Conservation (phyloP, 176 grass and related monocot genomes). For the Zea mays region Zm-B73-REFERENCE-NAM-5.0 NC_050099.1:168284501-168285000, state of each 20-base stretch:
- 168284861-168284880: conserved; percentile 88
- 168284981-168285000: conserved; percentile 84
- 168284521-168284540: conserved; percentile 85
- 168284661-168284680: conserved; percentile 95
- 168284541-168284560: conserved; percentile 77
- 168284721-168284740: conserved; percentile 77
- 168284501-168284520: conserved; percentile 71
- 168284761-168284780: conserved; percentile 83
- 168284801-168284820: conserved; percentile 94
- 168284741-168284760: conserved; percentile 67
- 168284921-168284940: conserved; percentile 79
- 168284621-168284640: conserved; percentile 81
- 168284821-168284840: conserved; percentile 87
- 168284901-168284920: conserved; percentile 82
- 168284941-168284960: conserved; percentile 59
- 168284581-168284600: conserved; percentile 80
- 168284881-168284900: conserved; percentile 66
- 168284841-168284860: conserved; percentile 78
- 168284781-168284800: conserved; percentile 88
- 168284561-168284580: conserved; percentile 68
- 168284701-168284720: conserved; percentile 83
- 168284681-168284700: conserved; percentile 84
- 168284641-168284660: conserved; percentile 77
- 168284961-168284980: conserved; percentile 67
- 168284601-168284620: conserved; percentile 80